Base-by-base conservation (phyloP, 2,329 filamentous ascomycete species). In the Trichoderma cornu-damae region DNA sequence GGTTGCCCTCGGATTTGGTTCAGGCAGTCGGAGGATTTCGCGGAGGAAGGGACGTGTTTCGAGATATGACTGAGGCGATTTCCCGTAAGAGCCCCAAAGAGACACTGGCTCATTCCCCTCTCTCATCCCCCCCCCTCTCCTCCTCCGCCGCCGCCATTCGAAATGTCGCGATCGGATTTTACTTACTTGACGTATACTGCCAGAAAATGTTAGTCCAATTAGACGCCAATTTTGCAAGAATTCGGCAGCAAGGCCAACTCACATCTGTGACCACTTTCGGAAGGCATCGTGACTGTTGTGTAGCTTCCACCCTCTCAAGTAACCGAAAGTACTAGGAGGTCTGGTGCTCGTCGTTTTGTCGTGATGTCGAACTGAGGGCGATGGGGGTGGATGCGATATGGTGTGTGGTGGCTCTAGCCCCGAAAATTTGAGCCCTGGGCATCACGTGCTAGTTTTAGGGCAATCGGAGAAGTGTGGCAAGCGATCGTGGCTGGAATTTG, bases 111-210 rank as follows among this genome's bases (percentile, higher is more conserved):
- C 40, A 30, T 30, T 28, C 14, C 40, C 22, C 20, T 26, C 26
- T 14, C 12, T 24, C 14, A 14, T 48, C 8, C 16, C 20, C 20
- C 14, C 49, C 24, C 22, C n/a, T 30, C 4, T 32, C 4, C 34
- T 14, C 22, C 16, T 28, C 3, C 11, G 14, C 18, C 37, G 28
- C 14, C 47, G 42, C 42, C 32, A 24, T 55, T 55, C 52, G 52
- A 22, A 51, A 51, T 46, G n/a, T 52, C 54, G 60, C 28, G 48
- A 47, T 57, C 42, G 30, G 51, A 40, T 11, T 28, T 58, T 63
- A 88, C 88, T 90, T 80, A 91, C 88, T 92, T 92, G 77, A 92
- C 89, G 77, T 92, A 93, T 83, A 92, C 88, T 92, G 61, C 61
- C 35, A 61, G 60, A 34, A 57, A 56, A n/a, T n/a, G 72, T 80